Percentiles rank a stretch among this genome's conserved stretches.
Evolutionary conservation across 1,139 yeast genomes (phyloP).

Genomic region (Petasospora rhodanensis): DNA sequence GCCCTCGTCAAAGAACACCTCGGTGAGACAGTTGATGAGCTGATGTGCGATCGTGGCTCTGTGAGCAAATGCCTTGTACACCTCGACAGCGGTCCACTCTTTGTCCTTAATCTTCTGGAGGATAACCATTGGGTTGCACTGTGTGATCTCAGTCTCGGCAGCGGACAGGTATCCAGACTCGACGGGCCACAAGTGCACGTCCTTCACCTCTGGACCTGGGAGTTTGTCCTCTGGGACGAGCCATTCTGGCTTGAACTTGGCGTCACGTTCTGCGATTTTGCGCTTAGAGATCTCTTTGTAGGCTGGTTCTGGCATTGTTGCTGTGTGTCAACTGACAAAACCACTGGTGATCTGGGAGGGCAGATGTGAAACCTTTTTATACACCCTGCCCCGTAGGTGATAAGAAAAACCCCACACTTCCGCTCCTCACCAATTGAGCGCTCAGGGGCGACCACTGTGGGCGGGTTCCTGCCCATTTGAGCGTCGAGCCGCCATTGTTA

Average conservation of each 20-base stretch:
- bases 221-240: conserved; percentile 32
- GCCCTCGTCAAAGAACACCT: conserved; percentile 37
- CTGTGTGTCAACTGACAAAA: too few species aligned
- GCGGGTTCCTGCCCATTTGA: too few species aligned
- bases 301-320: too few species aligned
- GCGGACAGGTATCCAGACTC: conserved; percentile 27
- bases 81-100: conserved; percentile 37
- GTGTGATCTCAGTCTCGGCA: conserved; percentile 34
- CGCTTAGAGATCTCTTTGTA: conserved; percentile 34
- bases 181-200: conserved; percentile 35
- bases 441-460: too few species aligned
- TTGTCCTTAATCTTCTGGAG: conserved; percentile 27
- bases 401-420: too few species aligned
- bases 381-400: too few species aligned
- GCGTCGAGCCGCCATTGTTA: too few species aligned
- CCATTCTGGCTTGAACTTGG: conserved; percentile 37
- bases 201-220: conserved; percentile 32
- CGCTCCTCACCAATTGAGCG: too few species aligned
- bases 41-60: conserved; percentile 58
- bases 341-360: too few species aligned
- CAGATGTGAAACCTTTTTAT: too few species aligned
- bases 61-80: conserved; percentile 47
- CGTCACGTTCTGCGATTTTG: conserved; percentile 33
- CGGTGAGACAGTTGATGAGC: conserved; percentile 43
- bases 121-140: conserved; percentile 27